A percentile compares a stretch with the other conserved stretches of the same genome.
These are phyloP conservation scores for Alternaria gansuensis DNA, from an alignment of 2,329 filamentous ascomycete species.

Conservation along the genomic window DNA sequence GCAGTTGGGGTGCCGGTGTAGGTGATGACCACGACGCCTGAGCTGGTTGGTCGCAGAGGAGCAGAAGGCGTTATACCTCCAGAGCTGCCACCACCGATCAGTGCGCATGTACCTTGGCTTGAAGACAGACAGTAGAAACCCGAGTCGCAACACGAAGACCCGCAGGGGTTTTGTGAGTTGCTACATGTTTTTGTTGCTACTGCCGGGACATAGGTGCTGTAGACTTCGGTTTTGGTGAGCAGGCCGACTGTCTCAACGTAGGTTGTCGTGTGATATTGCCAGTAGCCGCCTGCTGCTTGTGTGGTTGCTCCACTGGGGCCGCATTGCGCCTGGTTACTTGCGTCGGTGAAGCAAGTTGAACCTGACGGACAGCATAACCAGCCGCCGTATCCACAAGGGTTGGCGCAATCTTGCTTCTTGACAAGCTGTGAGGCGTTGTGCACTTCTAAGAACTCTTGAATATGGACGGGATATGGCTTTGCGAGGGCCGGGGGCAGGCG, in stretches of 20 bases:
- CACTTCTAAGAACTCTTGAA: slow-evolving; percentile 37
- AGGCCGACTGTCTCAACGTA: slow-evolving; percentile 63
- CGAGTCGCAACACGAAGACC: slow-evolving; percentile 73
- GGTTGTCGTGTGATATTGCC: slow-evolving; percentile 67
- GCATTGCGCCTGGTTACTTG: slow-evolving; percentile 50
- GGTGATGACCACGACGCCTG: slow-evolving; percentile 62
- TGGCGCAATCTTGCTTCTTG: slow-evolving; percentile 32
- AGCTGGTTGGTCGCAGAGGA: slow-evolving; percentile 61
- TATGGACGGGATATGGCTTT: slow-evolving; percentile 45
- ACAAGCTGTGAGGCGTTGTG: slow-evolving; percentile 44
- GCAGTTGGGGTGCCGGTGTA: slow-evolving; percentile 57
- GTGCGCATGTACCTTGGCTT: slow-evolving; percentile 64
- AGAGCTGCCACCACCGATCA: slow-evolving; percentile 63
- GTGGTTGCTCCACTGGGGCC: slow-evolving; percentile 28
- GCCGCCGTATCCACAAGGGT: slow-evolving; percentile 47
- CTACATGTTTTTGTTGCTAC: slow-evolving; percentile 55
- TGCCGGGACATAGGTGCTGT: slow-evolving; percentile 54
- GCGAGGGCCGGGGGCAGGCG: slow-evolving; percentile 64
- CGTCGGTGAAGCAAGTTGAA: slow-evolving; percentile 45
- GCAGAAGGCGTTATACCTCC: slow-evolving; percentile 60
- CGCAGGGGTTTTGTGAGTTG: slow-evolving; percentile 68
- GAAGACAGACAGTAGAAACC: slow-evolving; percentile 68
- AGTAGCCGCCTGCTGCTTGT: slow-evolving; percentile 54
- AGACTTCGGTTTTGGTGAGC: slow-evolving; percentile 63
- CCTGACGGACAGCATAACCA: slow-evolving; percentile 49